A percentile compares a stretch with the other conserved stretches of the same genome.
Conservation (phyloP, 208 protist genomes). For the Acanthamoeba divionensis region DNA sequence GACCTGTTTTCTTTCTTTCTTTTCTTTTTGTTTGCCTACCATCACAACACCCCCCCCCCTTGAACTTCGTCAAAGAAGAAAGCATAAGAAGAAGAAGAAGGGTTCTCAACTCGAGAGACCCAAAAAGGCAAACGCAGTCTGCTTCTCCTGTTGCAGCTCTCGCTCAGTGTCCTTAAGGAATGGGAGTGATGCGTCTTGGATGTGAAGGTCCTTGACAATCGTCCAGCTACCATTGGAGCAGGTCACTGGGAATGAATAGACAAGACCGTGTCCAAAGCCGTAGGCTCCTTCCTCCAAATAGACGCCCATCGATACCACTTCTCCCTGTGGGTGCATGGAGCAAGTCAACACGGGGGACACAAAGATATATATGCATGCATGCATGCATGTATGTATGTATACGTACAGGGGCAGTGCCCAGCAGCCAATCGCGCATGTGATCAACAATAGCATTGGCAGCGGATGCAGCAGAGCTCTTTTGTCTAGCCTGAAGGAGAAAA, state of each 20-base stretch:
- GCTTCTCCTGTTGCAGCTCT: conserved; percentile 52
- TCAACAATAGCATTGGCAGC: conserved; percentile 86
- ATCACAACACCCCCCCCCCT: too few relatives aligned
- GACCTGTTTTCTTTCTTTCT: too few relatives aligned
- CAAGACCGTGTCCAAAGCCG: conserved; percentile 85
- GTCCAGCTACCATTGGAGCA: conserved; percentile 84
- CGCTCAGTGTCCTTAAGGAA: conserved; percentile 24
- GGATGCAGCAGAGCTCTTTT: conserved; percentile 90
- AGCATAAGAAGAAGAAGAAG: too few relatives aligned
- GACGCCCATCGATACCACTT: conserved; percentile 91
- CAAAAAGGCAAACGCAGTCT: background rate
- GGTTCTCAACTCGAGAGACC: too few relatives aligned
- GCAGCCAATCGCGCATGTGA: conserved; percentile 80
- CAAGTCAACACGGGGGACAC: background rate
- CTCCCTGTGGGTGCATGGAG: conserved; percentile 7
- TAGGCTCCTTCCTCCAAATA: conserved; percentile 86
- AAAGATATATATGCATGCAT: background rate
- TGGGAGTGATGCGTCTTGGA: background rate
- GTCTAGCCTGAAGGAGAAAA: conserved; percentile 65
- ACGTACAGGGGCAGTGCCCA: conserved; percentile 71
- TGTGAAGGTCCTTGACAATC: conserved; percentile 74
- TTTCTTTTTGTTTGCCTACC: too few relatives aligned
- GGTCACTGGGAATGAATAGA: conserved; percentile 93
- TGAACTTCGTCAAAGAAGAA: too few relatives aligned
- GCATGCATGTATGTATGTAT: background rate